phyloP scores from a whole-genome alignment of 257 asterid species.

The Agastache rugosa region DNA sequence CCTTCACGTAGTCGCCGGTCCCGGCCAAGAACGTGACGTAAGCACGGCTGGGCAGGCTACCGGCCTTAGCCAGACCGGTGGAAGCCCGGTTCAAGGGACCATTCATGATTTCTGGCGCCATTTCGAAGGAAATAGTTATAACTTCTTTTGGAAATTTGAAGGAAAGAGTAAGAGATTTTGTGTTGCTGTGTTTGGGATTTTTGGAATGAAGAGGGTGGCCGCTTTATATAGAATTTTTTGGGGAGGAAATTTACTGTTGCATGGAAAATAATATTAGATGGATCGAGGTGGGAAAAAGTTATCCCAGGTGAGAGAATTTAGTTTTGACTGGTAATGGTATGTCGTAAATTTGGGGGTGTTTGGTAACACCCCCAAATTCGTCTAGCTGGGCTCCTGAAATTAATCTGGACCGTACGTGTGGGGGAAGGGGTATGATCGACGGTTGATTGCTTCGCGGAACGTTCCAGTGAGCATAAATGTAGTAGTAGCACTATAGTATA shows the following conservation, averaged over 20 bases:
- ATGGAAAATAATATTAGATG: background rate
- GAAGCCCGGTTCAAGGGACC: conserved; percentile 33
- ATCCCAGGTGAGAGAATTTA: background rate
- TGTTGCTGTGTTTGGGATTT: background rate
- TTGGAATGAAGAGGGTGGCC: background rate
- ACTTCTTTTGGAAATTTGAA: background rate
- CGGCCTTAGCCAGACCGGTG: conserved; percentile 49
- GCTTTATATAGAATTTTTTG: conserved; percentile 32
- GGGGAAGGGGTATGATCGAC: background rate
- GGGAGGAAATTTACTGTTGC: conserved; percentile 10
- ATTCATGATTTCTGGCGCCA: conserved; percentile 45
- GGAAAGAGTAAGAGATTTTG: conserved; percentile 3
- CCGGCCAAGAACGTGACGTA: conserved; percentile 65
- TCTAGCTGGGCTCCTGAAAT: no score
- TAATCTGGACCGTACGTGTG: conserved; percentile 31
- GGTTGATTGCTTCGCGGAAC: conserved; percentile 15
- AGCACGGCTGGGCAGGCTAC: conserved; percentile 53
- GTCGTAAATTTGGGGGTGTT: background rate
- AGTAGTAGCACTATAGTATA: background rate
- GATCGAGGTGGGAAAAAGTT: background rate
- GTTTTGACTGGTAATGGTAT: background rate
- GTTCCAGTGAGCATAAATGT: background rate
- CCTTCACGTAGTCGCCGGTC: conserved; percentile 59
- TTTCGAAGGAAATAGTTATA: background rate
- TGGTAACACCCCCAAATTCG: no score